Evolutionary conservation across 2,329 filamentous ascomycete species (phyloP).

Genomic region (Pseudopithomyces chartarum): DNA sequence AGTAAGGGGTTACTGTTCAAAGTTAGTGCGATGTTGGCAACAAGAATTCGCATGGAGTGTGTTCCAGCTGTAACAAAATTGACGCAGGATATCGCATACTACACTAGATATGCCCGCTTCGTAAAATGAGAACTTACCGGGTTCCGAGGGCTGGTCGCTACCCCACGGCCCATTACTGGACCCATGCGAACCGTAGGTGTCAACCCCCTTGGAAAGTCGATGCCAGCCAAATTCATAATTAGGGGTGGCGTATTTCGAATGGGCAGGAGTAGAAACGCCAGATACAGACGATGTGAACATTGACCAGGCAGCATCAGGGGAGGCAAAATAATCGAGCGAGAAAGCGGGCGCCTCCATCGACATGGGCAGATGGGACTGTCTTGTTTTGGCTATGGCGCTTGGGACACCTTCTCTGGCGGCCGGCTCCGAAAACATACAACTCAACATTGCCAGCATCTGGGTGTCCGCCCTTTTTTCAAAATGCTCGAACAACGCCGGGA

Average conservation of each 20-base stretch:
- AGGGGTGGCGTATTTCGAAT: constrained; percentile 38
- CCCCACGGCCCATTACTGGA: constrained; percentile 59
- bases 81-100: no score
- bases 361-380: constrained; percentile 45
- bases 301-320: constrained; percentile 50
- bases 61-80: no score
- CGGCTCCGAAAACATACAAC: constrained; percentile 62
- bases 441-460: constrained; percentile 70
- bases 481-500: constrained; percentile 62
- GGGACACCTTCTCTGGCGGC: constrained; percentile 48
- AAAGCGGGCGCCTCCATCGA: constrained; percentile 51
- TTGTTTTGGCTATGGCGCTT: constrained; percentile 42
- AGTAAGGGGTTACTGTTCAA: constrained; percentile 52
- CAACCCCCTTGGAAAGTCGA: constrained; percentile 33
- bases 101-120: no score
- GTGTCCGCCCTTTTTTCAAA: constrained; percentile 66
- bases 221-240: constrained; percentile 39
- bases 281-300: constrained; percentile 46
- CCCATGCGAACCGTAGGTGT: constrained; percentile 54
- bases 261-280: constrained; percentile 35
- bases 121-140: constrained; percentile 26
- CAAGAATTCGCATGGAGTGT: no score
- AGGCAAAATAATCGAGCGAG: constrained; percentile 54
- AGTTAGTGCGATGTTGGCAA: neutral
- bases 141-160: constrained; percentile 48